phyloP scores from a whole-genome alignment of 129 eudicot species.

The Flaveria ramosissima region DNA sequence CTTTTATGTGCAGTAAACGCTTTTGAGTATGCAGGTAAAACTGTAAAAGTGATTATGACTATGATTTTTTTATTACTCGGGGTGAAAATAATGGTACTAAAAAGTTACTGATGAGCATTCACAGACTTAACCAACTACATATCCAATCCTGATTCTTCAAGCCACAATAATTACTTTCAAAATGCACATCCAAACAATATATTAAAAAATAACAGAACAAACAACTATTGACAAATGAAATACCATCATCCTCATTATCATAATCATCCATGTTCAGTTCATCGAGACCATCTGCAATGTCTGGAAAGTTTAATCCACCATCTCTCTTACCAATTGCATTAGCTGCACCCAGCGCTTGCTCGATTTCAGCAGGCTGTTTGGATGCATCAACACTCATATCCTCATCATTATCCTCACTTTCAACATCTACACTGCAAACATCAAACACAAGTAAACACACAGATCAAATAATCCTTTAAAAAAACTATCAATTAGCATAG shows the following conservation, averaged over 20 bases:
- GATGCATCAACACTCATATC: slow-evolving; percentile 51
- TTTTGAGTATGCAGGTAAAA: too few species aligned
- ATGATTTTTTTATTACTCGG: background rate
- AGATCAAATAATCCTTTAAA: background rate
- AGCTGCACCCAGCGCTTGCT: slow-evolving; percentile 80
- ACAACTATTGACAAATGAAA: background rate
- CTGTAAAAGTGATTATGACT: slow-evolving; percentile 1
- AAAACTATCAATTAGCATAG: background rate
- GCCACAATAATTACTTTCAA: background rate
- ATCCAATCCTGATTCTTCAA: background rate
- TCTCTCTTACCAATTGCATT: slow-evolving; percentile 68
- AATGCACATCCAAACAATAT: slow-evolving; percentile 11
- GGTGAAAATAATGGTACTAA: background rate
- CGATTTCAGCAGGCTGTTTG: slow-evolving; percentile 58
- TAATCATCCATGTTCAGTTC: slow-evolving; percentile 88
- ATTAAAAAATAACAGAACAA: background rate
- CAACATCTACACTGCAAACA: slow-evolving; percentile 57
- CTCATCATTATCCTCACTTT: slow-evolving; percentile 60
- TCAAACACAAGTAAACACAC: background rate
- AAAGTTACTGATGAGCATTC: background rate
- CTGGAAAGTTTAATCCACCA: slow-evolving; percentile 39
- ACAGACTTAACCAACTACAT: background rate
- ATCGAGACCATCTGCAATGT: slow-evolving; percentile 62
- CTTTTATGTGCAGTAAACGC: background rate
- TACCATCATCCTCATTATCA: slow-evolving; percentile 93